Evolutionary conservation across 257 asterid genomes (phyloP).

Genomic region (Lithospermum erythrorhizon): DNA sequence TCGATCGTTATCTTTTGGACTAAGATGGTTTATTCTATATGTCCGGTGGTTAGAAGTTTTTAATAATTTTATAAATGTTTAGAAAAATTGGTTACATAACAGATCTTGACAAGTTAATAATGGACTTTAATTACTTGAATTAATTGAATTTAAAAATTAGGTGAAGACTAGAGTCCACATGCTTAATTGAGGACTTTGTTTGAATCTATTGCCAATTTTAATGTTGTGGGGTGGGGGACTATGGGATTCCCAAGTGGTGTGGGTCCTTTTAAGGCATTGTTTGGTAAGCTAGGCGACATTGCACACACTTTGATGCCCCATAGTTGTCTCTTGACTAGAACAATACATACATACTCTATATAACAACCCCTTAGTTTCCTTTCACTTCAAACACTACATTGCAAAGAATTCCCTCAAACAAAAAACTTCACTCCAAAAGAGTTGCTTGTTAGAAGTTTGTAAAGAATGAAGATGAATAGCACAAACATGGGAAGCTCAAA

Average conservation of each 20-base stretch:
- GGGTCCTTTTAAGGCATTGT: conserved; percentile 25
- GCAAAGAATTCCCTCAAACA: not conserved
- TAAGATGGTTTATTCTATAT: too few relatives aligned
- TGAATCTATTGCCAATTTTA: conserved; percentile 1
- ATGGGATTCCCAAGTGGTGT: conserved; percentile 29
- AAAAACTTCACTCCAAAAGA: not conserved
- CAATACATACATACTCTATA: conserved; percentile 36
- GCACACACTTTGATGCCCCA: conserved; percentile 57
- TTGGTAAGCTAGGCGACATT: conserved; percentile 45
- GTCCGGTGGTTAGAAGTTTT: not conserved
- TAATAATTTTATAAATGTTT: too few relatives aligned
- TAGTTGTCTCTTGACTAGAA: conserved; percentile 53
- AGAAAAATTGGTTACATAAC: too few relatives aligned
- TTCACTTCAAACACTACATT: not conserved
- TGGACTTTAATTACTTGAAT: not conserved
- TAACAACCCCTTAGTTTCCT: conserved; percentile 12
- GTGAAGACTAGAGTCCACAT: not conserved
- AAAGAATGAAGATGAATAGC: conserved; percentile 1
- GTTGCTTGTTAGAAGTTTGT: not conserved
- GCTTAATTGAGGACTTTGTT: not conserved
- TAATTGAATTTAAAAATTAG: too few relatives aligned
- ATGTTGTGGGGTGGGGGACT: not conserved
- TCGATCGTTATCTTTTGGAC: not conserved
- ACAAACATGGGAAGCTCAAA: conserved; percentile 2
- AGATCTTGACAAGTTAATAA: too few relatives aligned